Base-by-base conservation (phyloP, 2,329 filamentous ascomycete genomes). In the Podosphaera fusca region DNA sequence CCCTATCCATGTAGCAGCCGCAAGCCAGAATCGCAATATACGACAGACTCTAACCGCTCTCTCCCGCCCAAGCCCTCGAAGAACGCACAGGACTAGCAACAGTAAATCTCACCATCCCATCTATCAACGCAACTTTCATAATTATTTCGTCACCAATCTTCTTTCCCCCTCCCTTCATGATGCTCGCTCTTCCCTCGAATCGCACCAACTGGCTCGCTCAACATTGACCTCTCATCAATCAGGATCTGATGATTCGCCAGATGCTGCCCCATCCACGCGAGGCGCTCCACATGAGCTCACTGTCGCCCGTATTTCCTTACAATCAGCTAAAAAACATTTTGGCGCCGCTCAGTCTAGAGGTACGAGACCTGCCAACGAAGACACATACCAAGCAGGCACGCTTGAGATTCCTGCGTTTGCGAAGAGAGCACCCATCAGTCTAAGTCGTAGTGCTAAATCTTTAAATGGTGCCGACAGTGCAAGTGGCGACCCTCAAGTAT, bases 81-180 rank as follows among this genome's bases (percentile, higher is more conserved):
- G 55, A 57, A 7, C 12, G 35, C 45, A 49, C 38, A 42, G n/a
- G 38, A 12, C 5, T 6, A 4, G 9, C 38, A 42, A 54, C 2
- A 40, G 21, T 9, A 34, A 50, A 34, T 31, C 8, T 34, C 31
- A 9, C 29, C 47, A 2, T 8, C 5, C 21, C 1, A n/a, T 14
- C 6, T 34, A 31, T 50, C 58, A 42, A 30, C 64, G 65, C 21
- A 45, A 61, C 46, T 96, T 96, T 69, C 88, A 95, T 72, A 88
- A 94, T 64, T 96, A 98, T 73, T 98, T 98, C 69, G 87, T 96
- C 59, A 95, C 92, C 7, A 87, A 95, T 69, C 78, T 98, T 1
- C 90, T 92, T 3, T 94, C 88, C 21, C 94, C 88, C 12, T 95
- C 89, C 2, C 76, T 95, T 50, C 86, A 95, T 64, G 90, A 96